Evolutionary conservation across 768 basidiomycete genomes (phyloP), one percentile per base, ranked within the genome.

Genomic region (Dacryopinax spathularia): DNA sequence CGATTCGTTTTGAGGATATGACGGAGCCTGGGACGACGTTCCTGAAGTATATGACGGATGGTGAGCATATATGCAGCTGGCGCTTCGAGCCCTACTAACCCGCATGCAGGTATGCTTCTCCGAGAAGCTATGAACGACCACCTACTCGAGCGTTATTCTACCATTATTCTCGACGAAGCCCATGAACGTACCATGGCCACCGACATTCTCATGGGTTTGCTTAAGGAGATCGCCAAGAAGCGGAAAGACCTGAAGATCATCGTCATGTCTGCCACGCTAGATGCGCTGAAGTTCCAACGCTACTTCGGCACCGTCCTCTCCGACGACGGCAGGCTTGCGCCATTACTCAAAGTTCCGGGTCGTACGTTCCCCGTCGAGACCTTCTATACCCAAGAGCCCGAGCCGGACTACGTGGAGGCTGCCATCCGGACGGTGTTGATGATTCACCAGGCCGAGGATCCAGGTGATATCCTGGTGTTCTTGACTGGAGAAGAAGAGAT

Each of bases 31-130:
- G 89, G 0, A 88, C 87, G 33, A 98, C 96, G 0, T 96, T 99
- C 75, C 80, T 99, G 67, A 97, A 96, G 73, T 98, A 99, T 78
- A 96, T 98, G 94, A 99, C 96, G 16, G 96, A 99, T 69, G 96
- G 95, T 82, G 96, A 97, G 93, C 72, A 78, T n/a, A 66, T 72
- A 18, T 62, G 20, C 13, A 34, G 4, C 10, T 4, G 10, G 18
- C 3, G 33, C 60, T 60, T 9, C 10, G 5, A 56, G 3, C 12
- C 7, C 15, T n/a, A 43, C 37, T 62, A 13, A 31, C 20, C 9
- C 33, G 12, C 16, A 20, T 16, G 7, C 15, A 56, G 22, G 34
- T 35, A 22, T 62, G 64, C 85, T 91, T 63, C 83, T 95, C n/a
- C 86, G 93, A 20, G 93, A 96, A 77, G 93, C 92, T 3, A 99